A percentile compares a stretch with the other conserved stretches of the same genome.
These are phyloP conservation scores for Wickerhamomyces xylosicus DNA, from an alignment of 805 yeast genomes.

Conservation along the genomic window DNA sequence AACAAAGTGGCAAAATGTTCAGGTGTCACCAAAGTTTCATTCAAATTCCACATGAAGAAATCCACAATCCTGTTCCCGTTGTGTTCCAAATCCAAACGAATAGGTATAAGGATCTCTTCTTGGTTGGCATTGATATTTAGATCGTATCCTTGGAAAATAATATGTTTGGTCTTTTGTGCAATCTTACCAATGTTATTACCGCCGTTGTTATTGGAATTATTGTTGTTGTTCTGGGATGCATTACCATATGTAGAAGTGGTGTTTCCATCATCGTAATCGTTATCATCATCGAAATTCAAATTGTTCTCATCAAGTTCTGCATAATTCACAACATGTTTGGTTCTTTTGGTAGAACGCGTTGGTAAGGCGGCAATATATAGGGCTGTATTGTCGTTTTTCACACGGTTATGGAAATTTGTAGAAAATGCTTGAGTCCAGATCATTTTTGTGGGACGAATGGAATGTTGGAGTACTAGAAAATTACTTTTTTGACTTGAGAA, in stretches of 20 bases:
- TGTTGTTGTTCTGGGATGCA: neutral
- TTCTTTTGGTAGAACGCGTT: conserved; percentile 69
- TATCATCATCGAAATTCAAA: conserved; percentile 45
- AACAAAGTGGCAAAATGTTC: conserved; percentile 82
- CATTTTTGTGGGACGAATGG: no score
- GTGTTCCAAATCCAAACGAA: conserved; percentile 74
- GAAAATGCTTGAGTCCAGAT: conserved; percentile 58
- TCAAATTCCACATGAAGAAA: conserved; percentile 83
- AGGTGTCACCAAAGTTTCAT: conserved; percentile 72
- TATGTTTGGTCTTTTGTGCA: conserved; percentile 18
- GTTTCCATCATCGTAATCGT: conserved; percentile 21
- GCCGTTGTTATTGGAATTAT: neutral
- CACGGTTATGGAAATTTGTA: conserved; percentile 63
- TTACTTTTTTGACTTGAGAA: no score
- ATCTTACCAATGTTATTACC: conserved; percentile 8
- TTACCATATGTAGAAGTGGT: conserved; percentile 1
- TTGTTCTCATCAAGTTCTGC: conserved; percentile 66
- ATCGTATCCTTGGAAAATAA: conserved; percentile 16
- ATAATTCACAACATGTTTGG: conserved; percentile 61
- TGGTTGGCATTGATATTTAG: conserved; percentile 14
- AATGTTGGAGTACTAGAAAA: no score
- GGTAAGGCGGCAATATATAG: conserved; percentile 65
- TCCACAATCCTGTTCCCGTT: conserved; percentile 82
- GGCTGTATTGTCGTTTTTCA: conserved; percentile 66
- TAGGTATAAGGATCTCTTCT: conserved; percentile 79